Evolutionary conservation across 176 grass and related monocot species (phyloP), one percentile per base, ranked within the genome.

Genomic region (Elymus sibiricus): DNA sequence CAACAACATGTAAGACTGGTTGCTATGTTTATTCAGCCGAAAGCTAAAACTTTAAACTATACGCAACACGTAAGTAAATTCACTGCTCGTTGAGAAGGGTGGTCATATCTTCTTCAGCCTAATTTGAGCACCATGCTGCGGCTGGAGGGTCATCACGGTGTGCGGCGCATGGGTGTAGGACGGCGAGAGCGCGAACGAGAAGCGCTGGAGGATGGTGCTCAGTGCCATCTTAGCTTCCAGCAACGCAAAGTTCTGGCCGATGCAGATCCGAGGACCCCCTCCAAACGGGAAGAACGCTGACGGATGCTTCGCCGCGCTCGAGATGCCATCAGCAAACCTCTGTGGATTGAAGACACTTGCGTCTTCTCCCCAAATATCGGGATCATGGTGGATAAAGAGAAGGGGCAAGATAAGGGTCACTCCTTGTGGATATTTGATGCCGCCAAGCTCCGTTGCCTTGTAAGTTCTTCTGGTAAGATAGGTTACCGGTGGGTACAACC

Each of bases 81-180:
- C 4, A 78, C 74, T 55, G 11, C 17, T 5, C 27, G 2, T 65
- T 14, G 19, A 73, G 8, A 39, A 77, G 17, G 1, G 8, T 24
- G 12, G 5, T 88, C 63, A 97, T 53, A 97, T 70, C 29, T 81
- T 97, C 46, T 32, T 85, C 22, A 94, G 70, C 78, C 73, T 88
- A 32, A 97, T 87, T n/a, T 13, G 95, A 7, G 84, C 92, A 68
- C 90, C 90, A n/a, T 97, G 84, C 84, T 97, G 90, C 3, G 95
- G 95, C 27, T 91, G 92, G 28, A 97, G 43, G 11, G 78, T 93
- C 38, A 89, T 1, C 69, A 97, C 67, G 19, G 68, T 70, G 56
- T 87, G 79, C 0, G 95, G 95, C 6, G 92, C 84, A 14, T 97
- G 95, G 2, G 64, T 81, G 71, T 97, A 97, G 10, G 82, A 88